Base-by-base conservation (phyloP, 2,329 filamentous ascomycete genomes). In the Thielaviopsis punctulata region DNA sequence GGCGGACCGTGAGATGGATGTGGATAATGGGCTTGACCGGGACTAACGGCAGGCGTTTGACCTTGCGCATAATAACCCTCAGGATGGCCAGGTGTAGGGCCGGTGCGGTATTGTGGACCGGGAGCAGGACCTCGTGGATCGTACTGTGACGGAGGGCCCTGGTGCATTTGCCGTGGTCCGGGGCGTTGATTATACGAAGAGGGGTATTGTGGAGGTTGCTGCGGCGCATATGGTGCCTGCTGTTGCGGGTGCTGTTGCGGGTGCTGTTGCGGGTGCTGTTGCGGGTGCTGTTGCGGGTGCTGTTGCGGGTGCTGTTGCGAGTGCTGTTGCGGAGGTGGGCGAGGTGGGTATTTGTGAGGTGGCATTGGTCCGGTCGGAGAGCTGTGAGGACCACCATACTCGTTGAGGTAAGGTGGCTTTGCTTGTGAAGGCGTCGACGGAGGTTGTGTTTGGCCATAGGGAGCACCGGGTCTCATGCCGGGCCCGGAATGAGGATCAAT, bases 331-430 rank as follows among this genome's bases (percentile, higher is more conserved):
- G 64, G 59, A 7, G 59, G 57, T 12, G 58, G 52, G 39, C 59
- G 61, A 22, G 59, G 60, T 50, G 58, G 57, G 58, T 64, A 76
- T 33, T 77, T 73, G 55, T 68, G 69, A 36, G 67, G 64, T 30
- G 66, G 59, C n/a, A 68, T 63, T 44, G 69, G 68, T 45, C 66
- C 64, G 15, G 73, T 73, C 4, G 75, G 47, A 1, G 45, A 52
- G 27, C 21, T 19, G 23, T 43, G 49, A 48, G 65, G 63, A 56
- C 70, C 69, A 57, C 60, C 61, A 56, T 73, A 77, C 48, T 78
- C 75, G 62, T 70, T 69, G 60, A 76, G 75, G 55, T 72, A 72
- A 18, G 49, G 50, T 2, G 48, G 56, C n/a, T 57, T 57, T 45
- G 30, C 24, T 39, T 57, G 56, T 12, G 52, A 52, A n/a, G 56